Conservation (phyloP, 1,139 yeast species). For the Ogataea hybrid region DNA sequence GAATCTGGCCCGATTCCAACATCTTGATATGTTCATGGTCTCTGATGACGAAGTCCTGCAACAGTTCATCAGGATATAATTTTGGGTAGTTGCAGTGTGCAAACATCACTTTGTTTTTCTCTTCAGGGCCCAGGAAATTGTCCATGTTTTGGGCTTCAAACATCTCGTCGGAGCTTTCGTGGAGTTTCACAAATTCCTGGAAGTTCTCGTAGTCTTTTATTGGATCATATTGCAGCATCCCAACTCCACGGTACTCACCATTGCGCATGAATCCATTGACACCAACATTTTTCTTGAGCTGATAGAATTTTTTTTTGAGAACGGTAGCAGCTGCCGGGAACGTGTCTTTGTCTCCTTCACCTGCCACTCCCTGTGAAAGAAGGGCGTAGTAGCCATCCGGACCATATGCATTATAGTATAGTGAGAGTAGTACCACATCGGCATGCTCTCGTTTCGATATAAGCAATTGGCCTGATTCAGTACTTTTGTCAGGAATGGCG, state of each 20-base stretch:
- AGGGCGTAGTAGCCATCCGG: slow-evolving; percentile 80
- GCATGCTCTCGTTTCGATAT: slow-evolving; percentile 65
- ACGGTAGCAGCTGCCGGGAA: slow-evolving; percentile 79
- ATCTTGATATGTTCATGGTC: slow-evolving; percentile 14
- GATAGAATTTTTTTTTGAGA: slow-evolving; percentile 57
- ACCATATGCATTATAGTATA: slow-evolving; percentile 78
- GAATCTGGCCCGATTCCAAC: slow-evolving; percentile 12
- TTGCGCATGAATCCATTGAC: slow-evolving; percentile 34
- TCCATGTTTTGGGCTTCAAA: slow-evolving; percentile 23
- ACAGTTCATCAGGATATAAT: slow-evolving; percentile 27
- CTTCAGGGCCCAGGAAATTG: slow-evolving; percentile 16
- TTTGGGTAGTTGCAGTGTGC: slow-evolving; percentile 31
- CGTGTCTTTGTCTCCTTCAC: slow-evolving; percentile 92
- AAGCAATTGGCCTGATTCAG: slow-evolving; percentile 82
- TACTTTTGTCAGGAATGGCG: slow-evolving; percentile 75
- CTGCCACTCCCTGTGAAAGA: slow-evolving; percentile 79
- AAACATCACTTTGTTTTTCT: slow-evolving; percentile 21
- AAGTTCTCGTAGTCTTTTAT: slow-evolving; percentile 47
- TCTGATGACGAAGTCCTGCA: slow-evolving; percentile 13
- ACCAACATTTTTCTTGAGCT: slow-evolving; percentile 46
- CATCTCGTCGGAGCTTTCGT: slow-evolving; percentile 18
- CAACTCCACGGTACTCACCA: slow-evolving; percentile 41
- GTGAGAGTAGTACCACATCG: slow-evolving; percentile 61
- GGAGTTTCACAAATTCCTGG: slow-evolving; percentile 21
- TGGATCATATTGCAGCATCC: slow-evolving; percentile 75